These are phyloP conservation scores for Delonix regia DNA, from an alignment of 306 rosid species.

Conservation along the genomic window DNA sequence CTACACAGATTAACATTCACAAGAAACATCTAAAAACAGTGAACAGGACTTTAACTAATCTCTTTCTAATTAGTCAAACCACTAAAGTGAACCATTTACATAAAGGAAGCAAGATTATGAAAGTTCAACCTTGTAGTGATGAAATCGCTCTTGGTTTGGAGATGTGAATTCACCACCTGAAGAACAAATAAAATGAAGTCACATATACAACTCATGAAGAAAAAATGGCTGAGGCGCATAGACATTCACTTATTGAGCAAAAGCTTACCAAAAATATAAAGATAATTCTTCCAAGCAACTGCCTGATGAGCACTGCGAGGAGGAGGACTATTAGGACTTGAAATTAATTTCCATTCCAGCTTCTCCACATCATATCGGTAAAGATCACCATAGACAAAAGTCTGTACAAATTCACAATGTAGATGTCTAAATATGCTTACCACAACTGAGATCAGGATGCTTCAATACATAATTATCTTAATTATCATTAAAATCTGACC, in stretches of 20 bases:
- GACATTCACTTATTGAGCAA: not conserved
- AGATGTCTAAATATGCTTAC: not conserved
- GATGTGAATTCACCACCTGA: conserved; percentile 97
- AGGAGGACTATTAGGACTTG: conserved; percentile 97
- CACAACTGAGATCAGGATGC: not conserved
- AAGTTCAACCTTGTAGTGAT: conserved; percentile 87
- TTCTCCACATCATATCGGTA: conserved; percentile 87
- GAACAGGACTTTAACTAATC: not conserved
- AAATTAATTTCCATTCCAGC: conserved; percentile 87
- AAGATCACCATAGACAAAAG: conserved; percentile 85
- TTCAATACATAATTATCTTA: not conserved
- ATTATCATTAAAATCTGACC: conserved; percentile 46
- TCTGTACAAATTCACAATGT: conserved; percentile 55
- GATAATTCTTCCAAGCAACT: conserved; percentile 93
- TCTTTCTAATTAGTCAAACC: conserved; percentile 30
- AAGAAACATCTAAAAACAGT: conserved; percentile 18
- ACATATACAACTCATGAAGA: not conserved
- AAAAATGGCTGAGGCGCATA: not conserved
- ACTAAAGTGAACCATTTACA: conserved; percentile 16
- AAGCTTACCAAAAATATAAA: conserved; percentile 79
- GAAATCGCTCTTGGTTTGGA: conserved; percentile 98
- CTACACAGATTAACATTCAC: conserved; percentile 45
- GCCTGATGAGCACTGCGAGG: conserved; percentile 99
- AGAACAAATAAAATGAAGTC: conserved; percentile 1
- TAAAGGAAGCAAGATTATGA: conserved; percentile 12